These are phyloP conservation scores for Globisporangium middletonii DNA, from an alignment of 352 stramenopile genomes.

Conservation along the genomic window DNA sequence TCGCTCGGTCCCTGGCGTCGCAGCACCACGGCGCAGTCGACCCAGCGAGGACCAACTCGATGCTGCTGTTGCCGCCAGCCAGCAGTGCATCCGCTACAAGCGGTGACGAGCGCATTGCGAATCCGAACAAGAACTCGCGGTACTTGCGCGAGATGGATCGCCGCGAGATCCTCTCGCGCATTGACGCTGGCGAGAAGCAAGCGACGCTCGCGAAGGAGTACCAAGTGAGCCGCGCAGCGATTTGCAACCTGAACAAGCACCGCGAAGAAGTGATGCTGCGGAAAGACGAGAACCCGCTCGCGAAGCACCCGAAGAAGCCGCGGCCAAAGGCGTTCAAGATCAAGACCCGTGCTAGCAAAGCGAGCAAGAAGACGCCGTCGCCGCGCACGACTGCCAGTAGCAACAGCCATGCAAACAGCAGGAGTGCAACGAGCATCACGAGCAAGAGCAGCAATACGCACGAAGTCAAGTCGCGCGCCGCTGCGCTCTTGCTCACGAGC, in stretches of 20 bases:
- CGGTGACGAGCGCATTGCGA: constrained; percentile 3
- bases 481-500: constrained; percentile 35
- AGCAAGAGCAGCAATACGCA: constrained; percentile 19
- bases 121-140: constrained; percentile 31
- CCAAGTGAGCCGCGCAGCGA: constrained; percentile 54
- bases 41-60: neutral
- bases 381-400: neutral
- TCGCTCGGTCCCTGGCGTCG: neutral
- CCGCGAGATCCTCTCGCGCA: constrained; percentile 41
- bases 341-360: constrained; percentile 7
- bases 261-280: constrained; percentile 37
- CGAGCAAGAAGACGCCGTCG: neutral
- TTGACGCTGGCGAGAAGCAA: constrained; percentile 55
- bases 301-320: constrained; percentile 52
- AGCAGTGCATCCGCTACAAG: neutral
- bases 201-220: constrained; percentile 60
- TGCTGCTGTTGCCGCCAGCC: neutral
- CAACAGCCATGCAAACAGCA: no score
- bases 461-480: constrained; percentile 34
- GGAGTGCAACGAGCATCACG: neutral
- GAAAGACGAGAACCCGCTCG: constrained; percentile 40
- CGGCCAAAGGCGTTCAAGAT: constrained; percentile 13
- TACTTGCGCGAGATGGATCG: constrained; percentile 65
- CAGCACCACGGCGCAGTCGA: neutral
- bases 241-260: constrained; percentile 65